Evolutionary conservation across 2,329 filamentous ascomycete species (phyloP), one percentile per base, ranked within the genome.

Genomic region (Emmonsiellopsis sp.): DNA sequence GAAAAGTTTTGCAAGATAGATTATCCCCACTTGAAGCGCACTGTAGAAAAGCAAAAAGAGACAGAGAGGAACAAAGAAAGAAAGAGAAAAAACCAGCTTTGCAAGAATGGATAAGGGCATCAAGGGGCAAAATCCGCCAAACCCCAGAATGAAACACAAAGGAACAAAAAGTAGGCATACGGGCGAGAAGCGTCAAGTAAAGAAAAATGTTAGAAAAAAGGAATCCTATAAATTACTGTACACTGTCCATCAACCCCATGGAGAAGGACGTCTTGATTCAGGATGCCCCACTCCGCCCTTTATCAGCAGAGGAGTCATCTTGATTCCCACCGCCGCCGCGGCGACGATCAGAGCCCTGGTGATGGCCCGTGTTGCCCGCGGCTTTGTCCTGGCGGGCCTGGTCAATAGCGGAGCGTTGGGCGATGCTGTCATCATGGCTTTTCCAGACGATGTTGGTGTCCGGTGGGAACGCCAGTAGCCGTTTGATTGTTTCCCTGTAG

Each of bases 381-480:
- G 70, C 79, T 73, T 95, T 95, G 65, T 95, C 90, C 62, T 92
- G 89, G 57, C 91, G 86, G 53, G 89, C 88, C 70, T 95, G 89
- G 65, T 96, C 91, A 59, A 95, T 90, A 16, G 88, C 88, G 32
- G 86, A 87, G 61, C 90, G 83, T 73, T 96, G 91, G 61, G 89
- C 87, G 66, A 98, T 96, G 70, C 89, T 95, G 59, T 92, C 89
- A 66, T 96, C 91, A 70, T 98, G 93, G 67, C 87, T 93, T 75
- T 95, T 95, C 83, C 91, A 98, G 62, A 93, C 84, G 56, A 98
- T 86, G 65, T 87, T 87, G 38, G 93, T 97, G 68, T 95, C 92
- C 44, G 83, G 74, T 1, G 92, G 92, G 67, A 96, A 88, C 61
- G 83, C 81, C 54, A 98, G 83, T 59, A 94, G 79, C 59, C 89